Evolutionary conservation across 2,329 filamentous ascomycete genomes (phyloP).

Genomic region (Curvularia spicifera): DNA sequence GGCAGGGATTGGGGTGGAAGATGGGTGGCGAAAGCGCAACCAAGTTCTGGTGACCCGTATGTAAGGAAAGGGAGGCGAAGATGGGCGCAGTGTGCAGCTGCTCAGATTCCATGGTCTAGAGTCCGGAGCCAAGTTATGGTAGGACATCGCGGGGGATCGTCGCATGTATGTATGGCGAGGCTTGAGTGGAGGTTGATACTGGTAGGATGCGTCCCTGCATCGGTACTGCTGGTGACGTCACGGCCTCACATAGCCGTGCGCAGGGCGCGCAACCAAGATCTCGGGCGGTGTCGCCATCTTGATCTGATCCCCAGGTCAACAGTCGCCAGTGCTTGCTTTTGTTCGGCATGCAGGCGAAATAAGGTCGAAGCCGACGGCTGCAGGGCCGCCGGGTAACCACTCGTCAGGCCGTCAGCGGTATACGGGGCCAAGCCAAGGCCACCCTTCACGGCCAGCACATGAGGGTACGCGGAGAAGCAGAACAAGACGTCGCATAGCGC

Average conservation of each 20-base stretch:
- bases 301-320: constrained; percentile 6
- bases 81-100: not conserved
- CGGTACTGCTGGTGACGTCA: constrained; percentile 27
- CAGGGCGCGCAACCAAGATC: constrained; percentile 18
- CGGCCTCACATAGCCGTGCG: not conserved
- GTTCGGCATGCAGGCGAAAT: constrained; percentile 3
- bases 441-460: not conserved
- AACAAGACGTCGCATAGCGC: not conserved
- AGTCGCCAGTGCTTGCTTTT: constrained; percentile 1
- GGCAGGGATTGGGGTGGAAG: constrained; percentile 15
- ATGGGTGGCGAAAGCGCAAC: constrained; percentile 5
- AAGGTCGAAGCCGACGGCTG: not conserved
- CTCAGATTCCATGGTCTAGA: not conserved
- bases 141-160: not conserved
- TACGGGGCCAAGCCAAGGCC: not conserved
- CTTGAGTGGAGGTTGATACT: not conserved
- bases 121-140: not conserved
- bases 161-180: not conserved
- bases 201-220: constrained; percentile 25
- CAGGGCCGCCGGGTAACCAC: constrained; percentile 12
- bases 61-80: not conserved
- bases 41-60: constrained; percentile 9
- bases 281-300: not conserved
- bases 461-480: not conserved
- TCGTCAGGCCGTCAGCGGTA: not conserved